Evolutionary conservation across 2,329 filamentous ascomycete species (phyloP), one percentile per base, ranked within the genome.

Genomic region (Corynespora cassiicola): DNA sequence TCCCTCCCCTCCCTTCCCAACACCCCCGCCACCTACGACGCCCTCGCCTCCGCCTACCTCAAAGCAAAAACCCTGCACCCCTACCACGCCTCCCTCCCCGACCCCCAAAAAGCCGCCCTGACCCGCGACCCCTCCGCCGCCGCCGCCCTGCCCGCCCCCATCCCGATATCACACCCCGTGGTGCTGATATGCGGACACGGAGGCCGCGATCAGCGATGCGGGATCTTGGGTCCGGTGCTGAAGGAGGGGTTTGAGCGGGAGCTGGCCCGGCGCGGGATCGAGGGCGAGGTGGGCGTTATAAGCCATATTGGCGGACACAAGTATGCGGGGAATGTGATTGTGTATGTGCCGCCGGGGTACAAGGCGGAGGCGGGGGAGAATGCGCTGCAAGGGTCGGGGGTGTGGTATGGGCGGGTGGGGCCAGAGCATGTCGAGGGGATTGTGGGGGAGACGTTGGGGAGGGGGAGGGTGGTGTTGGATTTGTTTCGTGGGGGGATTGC

Each of bases 111-210:
- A 67, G 46, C 66, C 7, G 45, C 52, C 1, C 63, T 75, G 2
- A 42, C 61, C 0, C 67, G 81, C 65, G 36, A 83, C 71, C 56
- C 80, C 59, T 58, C 72, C 44, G 38, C 72, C 71, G 71, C 75
- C 17, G 36, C 59, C 0, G 48, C 66, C 0, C 72, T 89, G 2
- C 68, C 70, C 2, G 76, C 77, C 1, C 84, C 88, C 5, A 71
- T 78, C 8, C 45, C 42, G 3, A 54, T 66, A n/a, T 54, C 48
- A 0, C 49, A 32, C 1, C 56, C 53, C n/a, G 54, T 49, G 1
- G 81, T 99, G 19, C 72, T 97, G 14, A 86, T 96, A 27, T 99
- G 94, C 61, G 90, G 90, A 0, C 94, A 99, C 56, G 87, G 86
- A 10, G 84, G 84, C 2, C 78, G 94, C 8, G 94, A 99, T 62